phyloP scores from a whole-genome alignment of 192 early-diverging fungal genomes.

The Chytriomyces sp. region DNA sequence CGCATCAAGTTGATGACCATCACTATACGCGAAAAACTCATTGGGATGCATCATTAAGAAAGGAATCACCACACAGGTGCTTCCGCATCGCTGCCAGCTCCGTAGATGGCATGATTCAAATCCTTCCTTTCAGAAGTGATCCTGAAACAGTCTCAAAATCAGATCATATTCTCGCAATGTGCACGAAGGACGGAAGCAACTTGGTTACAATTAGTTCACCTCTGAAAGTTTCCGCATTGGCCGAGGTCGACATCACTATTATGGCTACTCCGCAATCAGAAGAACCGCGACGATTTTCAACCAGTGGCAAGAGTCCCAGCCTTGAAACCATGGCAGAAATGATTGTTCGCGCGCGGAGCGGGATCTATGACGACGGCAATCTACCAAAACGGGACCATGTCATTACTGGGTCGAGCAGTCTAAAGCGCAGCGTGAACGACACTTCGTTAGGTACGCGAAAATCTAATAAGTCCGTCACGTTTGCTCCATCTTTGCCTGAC shows the following conservation, averaged over 20 bases:
- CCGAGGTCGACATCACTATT: too few species aligned
- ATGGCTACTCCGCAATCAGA: too few species aligned
- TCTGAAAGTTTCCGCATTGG: background rate
- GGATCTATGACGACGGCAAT: background rate
- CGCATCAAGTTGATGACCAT: background rate
- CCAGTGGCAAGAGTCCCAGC: too few species aligned
- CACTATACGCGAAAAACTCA: background rate
- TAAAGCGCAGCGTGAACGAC: too few species aligned
- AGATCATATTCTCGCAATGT: background rate
- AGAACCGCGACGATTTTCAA: too few species aligned
- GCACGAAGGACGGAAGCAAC: background rate
- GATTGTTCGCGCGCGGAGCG: background rate
- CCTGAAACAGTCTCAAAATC: background rate
- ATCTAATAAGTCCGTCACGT: conserved; percentile 13
- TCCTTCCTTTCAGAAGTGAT: background rate
- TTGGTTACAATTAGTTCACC: background rate
- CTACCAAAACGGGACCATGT: too few species aligned
- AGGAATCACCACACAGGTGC: background rate
- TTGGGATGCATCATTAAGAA: conserved; percentile 1
- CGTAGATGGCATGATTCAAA: conserved; percentile 3
- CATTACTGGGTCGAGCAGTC: too few species aligned
- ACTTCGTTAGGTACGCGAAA: background rate
- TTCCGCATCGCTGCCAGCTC: background rate
- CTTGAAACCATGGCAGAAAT: background rate
- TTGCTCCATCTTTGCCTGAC: background rate